phyloP scores from a whole-genome alignment of 495 filamentous ascomycete species.

The Cudoniella acicularis region DNA sequence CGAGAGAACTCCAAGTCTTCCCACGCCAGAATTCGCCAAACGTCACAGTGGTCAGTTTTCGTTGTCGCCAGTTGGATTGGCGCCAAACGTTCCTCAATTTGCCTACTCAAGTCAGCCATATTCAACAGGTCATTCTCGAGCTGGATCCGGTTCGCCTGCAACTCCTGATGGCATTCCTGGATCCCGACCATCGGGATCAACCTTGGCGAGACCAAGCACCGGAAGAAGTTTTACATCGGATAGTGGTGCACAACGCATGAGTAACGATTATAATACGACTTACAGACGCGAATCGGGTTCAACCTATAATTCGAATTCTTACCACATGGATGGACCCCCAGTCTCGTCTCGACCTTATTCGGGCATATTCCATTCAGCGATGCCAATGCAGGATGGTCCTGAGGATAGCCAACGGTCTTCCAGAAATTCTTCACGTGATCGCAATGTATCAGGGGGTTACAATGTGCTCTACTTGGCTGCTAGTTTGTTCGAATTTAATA shows the following conservation, averaged over 20 bases:
- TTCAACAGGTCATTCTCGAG: constrained; percentile 33
- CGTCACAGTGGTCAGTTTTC: constrained; percentile 52
- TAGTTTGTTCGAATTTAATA: constrained; percentile 93
- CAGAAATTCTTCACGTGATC: constrained; percentile 47
- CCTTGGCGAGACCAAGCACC: constrained; percentile 42
- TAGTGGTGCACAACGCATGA: constrained; percentile 8
- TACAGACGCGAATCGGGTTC: constrained; percentile 34
- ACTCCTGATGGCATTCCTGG: constrained; percentile 36
- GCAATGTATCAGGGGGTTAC: constrained; percentile 38
- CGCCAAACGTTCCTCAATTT: constrained; percentile 44
- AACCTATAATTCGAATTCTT: constrained; percentile 12
- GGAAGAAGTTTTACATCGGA: constrained; percentile 46
- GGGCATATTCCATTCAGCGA: constrained; percentile 78
- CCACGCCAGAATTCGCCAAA: constrained; percentile 52
- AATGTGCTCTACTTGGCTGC: constrained; percentile 82
- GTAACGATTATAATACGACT: constrained; percentile 46
- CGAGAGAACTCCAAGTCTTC: constrained; percentile 59
- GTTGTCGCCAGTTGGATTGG: constrained; percentile 44
- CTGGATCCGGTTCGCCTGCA: constrained; percentile 38
- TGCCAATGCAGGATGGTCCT: constrained; percentile 70
- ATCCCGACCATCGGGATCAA: constrained; percentile 30
- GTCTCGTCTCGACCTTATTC: constrained; percentile 45
- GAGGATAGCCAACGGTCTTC: constrained; percentile 41
- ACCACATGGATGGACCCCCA: constrained; percentile 24
- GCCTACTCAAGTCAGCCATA: constrained; percentile 47